Base-by-base conservation (phyloP, 306 rosid genomes). In the Lablab purpureus region DNA sequence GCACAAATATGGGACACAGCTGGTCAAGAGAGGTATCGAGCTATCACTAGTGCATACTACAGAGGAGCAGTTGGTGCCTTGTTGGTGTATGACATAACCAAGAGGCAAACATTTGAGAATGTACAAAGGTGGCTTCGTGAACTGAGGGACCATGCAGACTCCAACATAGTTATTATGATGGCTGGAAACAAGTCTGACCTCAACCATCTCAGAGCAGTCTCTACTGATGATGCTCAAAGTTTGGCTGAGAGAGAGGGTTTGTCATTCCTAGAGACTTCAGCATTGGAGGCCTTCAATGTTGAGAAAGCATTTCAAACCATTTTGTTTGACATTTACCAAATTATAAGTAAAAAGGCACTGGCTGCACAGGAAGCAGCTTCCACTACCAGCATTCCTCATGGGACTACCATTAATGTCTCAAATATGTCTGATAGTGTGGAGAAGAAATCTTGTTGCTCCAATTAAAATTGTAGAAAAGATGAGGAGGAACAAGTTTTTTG, bases 1-100 rank as follows among this genome's bases (percentile, higher is more conserved):
- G 97, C 97, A 52, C 97, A 91, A 81, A 91, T 91, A 88, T 91
- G 97, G 97, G 97, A 91, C 75, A 91, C 97, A 2, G 94, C 97
- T 0, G 97, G 97, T 23, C 97, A 91, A 87, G 97, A 91, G 60
- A 89, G 97, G 79, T 91, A 91, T 74, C 51, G 94, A 78, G 94
- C 97, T 1, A 91, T 91, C 70, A 91, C 97, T 0, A 91, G 94
- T 77, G 97, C 94, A 58, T 91, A 91, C 81, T 91, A 90, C 52
- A 87, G 97, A 88, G 97, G 97, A 25, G 97, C 94, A 32, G 94
- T 91, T 6, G 97, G 97, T 23, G 92, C 94, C 28, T 77, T 91
- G 5, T 59, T 91, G 76, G 93, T 91, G 2, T 91, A 89, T 22
- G 97, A 91, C 90, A 88, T 91, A 71, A 91, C 94, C 49, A 91